Conservation (phyloP, 306 rosid species). For the Cicer arietinum region DNA sequence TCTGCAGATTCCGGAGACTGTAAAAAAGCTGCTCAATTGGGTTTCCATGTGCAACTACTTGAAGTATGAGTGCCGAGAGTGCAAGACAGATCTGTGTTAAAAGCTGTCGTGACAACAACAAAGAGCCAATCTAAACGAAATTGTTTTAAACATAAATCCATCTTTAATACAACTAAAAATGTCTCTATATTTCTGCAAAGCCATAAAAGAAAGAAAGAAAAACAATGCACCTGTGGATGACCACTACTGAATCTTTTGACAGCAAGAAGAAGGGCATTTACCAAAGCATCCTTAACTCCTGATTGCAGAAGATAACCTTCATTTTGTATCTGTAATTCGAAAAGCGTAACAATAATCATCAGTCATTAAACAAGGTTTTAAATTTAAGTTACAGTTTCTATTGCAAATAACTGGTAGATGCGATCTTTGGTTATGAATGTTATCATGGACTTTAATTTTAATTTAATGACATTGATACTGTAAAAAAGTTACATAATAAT, state of each 20-base stretch:
- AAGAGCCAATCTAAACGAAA: conserved; percentile 39
- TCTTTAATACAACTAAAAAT: conserved; percentile 15
- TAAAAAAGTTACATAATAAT: not conserved
- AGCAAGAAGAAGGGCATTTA: conserved; percentile 87
- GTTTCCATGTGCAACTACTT: conserved; percentile 78
- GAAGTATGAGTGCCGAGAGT: conserved; percentile 85
- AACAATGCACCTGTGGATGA: conserved; percentile 80
- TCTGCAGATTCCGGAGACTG: conserved; percentile 86
- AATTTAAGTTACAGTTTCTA: not conserved
- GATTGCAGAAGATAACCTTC: conserved; percentile 74
- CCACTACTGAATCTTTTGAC: conserved; percentile 83
- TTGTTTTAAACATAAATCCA: conserved; percentile 13
- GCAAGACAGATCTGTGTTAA: conserved; percentile 97
- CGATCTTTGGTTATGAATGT: not conserved
- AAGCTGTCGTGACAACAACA: conserved; percentile 66
- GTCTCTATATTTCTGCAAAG: not conserved
- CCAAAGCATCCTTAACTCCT: conserved; percentile 82
- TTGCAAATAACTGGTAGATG: not conserved
- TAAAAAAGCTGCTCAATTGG: conserved; percentile 91
- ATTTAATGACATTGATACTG: not conserved
- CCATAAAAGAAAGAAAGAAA: conserved; percentile 21
- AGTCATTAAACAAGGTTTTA: not conserved
- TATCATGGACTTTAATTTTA: not conserved
- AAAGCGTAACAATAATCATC: conserved; percentile 19
- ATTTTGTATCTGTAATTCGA: conserved; percentile 74